Conservation (phyloP, 2,329 filamentous ascomycete genomes). For the Ascosphaera pollenicola region DNA sequence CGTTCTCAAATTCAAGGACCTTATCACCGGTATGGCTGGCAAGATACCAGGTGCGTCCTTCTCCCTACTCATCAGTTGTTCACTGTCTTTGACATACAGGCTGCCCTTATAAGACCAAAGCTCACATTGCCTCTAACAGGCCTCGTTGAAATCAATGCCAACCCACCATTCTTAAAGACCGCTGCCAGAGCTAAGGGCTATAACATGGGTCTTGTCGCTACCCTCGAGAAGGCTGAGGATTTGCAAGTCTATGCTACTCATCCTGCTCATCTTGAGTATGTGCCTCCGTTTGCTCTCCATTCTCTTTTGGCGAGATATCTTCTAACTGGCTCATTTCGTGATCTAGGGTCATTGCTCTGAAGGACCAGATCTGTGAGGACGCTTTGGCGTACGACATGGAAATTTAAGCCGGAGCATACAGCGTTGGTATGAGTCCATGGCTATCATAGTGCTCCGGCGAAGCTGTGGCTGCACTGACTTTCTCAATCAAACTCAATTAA, state of each 20-base stretch:
- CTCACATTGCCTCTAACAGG: conserved; percentile 4
- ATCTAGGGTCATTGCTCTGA: no score
- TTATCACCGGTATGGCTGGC: conserved; percentile 18
- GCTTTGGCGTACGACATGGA: conserved; percentile 21
- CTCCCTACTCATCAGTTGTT: background rate
- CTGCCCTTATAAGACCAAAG: no score
- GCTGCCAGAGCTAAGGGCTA: conserved; percentile 23
- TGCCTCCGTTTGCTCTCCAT: conserved; percentile 3
- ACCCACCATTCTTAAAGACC: conserved; percentile 17
- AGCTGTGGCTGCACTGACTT: no score
- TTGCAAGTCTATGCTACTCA: conserved; percentile 22
- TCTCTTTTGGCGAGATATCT: background rate
- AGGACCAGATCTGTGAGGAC: conserved; percentile 19
- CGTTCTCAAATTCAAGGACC: conserved; percentile 12
- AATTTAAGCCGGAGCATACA: conserved; percentile 8
- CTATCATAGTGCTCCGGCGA: no score
- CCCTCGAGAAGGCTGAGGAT: conserved; percentile 22
- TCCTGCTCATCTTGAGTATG: conserved; percentile 24
- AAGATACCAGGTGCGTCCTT: conserved; percentile 16
- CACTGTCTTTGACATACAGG: no score
- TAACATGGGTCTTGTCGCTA: conserved; percentile 23
- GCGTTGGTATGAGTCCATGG: no score
- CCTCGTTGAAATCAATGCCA: conserved; percentile 16
- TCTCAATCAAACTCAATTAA: no score
- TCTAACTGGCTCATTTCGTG: no score